Conservation (phyloP, 495 filamentous ascomycete genomes). For the Stereocaulon alpinum region DNA sequence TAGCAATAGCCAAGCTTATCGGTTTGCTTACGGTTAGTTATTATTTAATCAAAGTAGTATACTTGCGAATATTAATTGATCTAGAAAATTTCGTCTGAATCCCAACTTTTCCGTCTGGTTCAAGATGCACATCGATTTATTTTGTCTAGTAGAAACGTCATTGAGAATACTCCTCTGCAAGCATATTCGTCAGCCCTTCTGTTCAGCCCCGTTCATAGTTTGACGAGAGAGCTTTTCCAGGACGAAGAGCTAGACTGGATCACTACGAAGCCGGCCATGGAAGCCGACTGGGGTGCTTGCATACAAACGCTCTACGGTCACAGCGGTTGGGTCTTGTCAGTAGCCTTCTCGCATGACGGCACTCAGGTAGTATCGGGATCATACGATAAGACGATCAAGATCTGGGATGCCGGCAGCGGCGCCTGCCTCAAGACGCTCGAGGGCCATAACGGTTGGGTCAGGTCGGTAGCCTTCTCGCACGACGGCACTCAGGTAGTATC, state of each 20-base stretch:
- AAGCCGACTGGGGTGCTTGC: constrained; percentile 19
- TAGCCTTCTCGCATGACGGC: no score
- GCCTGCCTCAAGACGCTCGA: no score
- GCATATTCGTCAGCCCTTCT: constrained; percentile 28
- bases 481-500: no score
- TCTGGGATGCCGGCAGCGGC: no score
- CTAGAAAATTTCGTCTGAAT: constrained; percentile 10
- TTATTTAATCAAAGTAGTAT: background rate
- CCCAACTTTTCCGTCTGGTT: constrained; percentile 13
- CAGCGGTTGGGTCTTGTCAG: background rate
- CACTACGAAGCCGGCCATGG: constrained; percentile 12
- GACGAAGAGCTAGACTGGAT: constrained; percentile 19
- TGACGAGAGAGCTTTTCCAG: constrained; percentile 17
- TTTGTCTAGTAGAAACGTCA: constrained; percentile 21
- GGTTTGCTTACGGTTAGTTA: background rate
- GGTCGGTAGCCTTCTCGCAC: no score
- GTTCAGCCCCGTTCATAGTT: constrained; percentile 25
- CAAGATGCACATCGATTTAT: constrained; percentile 27
- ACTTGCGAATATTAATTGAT: constrained; percentile 9
- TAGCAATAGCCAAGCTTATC: constrained; percentile 3
- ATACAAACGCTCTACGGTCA: background rate
- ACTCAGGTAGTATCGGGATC: no score
- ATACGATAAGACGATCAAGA: no score
- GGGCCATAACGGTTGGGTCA: no score
- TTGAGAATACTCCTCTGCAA: constrained; percentile 28